Evolutionary conservation across 495 filamentous ascomycete genomes (phyloP).

Genomic region (Penicillium simplicissimum): DNA sequence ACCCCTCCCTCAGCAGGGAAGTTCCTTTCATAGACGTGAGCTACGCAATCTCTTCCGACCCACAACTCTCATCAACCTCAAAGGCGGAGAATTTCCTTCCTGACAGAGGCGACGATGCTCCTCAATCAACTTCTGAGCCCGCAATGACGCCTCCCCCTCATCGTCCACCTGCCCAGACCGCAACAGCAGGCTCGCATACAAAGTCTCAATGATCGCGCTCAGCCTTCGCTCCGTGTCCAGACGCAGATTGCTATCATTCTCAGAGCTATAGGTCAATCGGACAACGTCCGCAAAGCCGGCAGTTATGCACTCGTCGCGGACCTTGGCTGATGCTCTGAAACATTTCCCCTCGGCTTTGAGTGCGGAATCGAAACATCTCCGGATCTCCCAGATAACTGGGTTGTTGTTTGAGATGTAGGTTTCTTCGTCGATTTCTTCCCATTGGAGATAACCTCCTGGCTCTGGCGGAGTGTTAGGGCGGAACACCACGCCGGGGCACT

Average conservation of each 20-base stretch:
- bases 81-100: constrained; percentile 11
- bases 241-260: constrained; percentile 2
- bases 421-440: constrained; percentile 28
- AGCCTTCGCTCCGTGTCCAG: constrained; percentile 13
- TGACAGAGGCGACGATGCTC: constrained; percentile 12
- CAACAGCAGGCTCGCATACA: constrained; percentile 16
- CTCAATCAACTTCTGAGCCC: constrained; percentile 8
- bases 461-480: constrained; percentile 10
- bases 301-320: constrained; percentile 9
- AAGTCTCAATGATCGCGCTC: constrained; percentile 9
- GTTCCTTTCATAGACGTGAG: neutral
- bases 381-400: constrained; percentile 12
- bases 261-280: constrained; percentile 8
- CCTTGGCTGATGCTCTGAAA: constrained; percentile 16
- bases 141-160: constrained; percentile 1
- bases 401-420: constrained; percentile 15
- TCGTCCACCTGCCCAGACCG: constrained; percentile 13
- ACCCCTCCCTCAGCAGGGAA: neutral
- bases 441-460: constrained; percentile 29
- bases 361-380: constrained; percentile 11
- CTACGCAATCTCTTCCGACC: constrained; percentile 5
- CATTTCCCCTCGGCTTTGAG: constrained; percentile 16
- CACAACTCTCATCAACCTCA: constrained; percentile 19
- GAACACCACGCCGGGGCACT: neutral
- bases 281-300: constrained; percentile 9